A percentile compares a stretch with the other conserved stretches of the same genome.
Evolutionary conservation across 176 grass and related monocot species (phyloP).

Genomic region (Oryza australiensis): DNA sequence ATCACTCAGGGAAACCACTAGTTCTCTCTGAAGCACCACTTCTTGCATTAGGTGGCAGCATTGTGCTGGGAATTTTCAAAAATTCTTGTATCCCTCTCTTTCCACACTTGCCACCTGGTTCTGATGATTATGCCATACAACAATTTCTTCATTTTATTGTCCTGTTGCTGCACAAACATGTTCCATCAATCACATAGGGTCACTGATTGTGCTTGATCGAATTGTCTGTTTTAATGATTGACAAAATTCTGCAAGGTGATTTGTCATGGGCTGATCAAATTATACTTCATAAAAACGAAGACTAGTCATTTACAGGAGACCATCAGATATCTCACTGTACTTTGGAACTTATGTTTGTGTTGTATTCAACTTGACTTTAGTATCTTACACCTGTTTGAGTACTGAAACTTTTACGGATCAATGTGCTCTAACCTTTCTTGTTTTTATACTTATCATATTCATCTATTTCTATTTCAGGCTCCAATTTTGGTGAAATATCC

Average conservation of each 20-base stretch:
- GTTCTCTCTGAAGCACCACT: no score
- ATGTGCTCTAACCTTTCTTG: conserved; percentile 12
- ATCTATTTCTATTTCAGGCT: conserved; percentile 59
- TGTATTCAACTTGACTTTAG: conserved; percentile 16
- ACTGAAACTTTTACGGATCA: background rate
- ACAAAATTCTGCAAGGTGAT: background rate
- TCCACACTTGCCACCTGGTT: no score
- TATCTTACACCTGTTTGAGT: background rate
- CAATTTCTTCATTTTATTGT: no score
- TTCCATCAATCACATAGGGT: no score
- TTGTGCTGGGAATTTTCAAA: no score
- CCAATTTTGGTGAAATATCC: conserved; percentile 78
- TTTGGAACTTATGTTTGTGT: background rate
- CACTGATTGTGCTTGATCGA: no score
- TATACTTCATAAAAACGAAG: background rate
- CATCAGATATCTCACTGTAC: background rate
- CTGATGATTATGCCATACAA: no score
- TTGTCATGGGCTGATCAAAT: conserved; percentile 17
- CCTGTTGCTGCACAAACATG: no score
- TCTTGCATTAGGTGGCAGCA: no score
- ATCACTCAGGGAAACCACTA: no score
- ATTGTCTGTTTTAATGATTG: no score
- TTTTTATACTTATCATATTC: conserved; percentile 18
- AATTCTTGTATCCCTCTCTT: no score
- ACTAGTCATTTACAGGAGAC: background rate